Percentiles rank a stretch among this genome's conserved stretches.
These are phyloP conservation scores for Tetrapyrgos nigripes DNA, from an alignment of 1,284 basidiomycete genomes.

Conservation along the genomic window DNA sequence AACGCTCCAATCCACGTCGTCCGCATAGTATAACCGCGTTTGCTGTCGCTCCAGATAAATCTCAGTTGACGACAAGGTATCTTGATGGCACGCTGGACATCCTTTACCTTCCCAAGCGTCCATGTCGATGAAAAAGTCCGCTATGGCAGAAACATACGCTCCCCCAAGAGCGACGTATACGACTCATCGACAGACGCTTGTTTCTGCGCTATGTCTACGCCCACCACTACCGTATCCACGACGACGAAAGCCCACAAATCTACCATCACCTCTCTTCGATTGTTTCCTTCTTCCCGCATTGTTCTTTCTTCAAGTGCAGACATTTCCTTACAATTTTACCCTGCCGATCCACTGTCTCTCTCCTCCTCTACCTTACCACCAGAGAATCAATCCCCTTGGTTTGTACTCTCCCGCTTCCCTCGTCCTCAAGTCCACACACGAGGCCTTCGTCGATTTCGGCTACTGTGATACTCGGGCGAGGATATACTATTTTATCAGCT, in stretches of 20 bases:
- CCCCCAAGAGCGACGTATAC: conserved; percentile 28
- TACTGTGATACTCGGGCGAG: conserved; percentile 66
- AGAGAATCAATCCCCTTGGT: conserved; percentile 43
- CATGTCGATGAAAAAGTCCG: conserved; percentile 12
- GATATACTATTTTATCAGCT: conserved; percentile 66
- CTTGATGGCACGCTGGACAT: conserved; percentile 55
- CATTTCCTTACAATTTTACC: conserved; percentile 64
- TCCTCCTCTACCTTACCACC: conserved; percentile 21
- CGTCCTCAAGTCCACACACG: too few species aligned
- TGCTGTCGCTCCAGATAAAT: conserved; percentile 61
- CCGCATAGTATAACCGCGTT: conserved; percentile 68
- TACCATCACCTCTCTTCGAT: conserved; percentile 58
- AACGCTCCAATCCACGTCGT: conserved; percentile 13
- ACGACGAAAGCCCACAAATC: conserved; percentile 57
- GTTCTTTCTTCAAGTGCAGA: conserved; percentile 70
- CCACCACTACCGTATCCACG: background rate
- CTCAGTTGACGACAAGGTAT: conserved; percentile 65
- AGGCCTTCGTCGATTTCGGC: conserved; percentile 73
- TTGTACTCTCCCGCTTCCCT: conserved; percentile 69
- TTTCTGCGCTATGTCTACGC: background rate
- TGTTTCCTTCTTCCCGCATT: conserved; percentile 70
- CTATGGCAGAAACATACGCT: conserved; percentile 16
- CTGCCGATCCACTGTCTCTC: conserved; percentile 53
- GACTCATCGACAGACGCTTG: conserved; percentile 1
- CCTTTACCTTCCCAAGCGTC: conserved; percentile 18